Percentiles rank a stretch among this genome's conserved stretches.
phyloP scores from a whole-genome alignment of 805 yeast species.

The Sugiyamaella floridensis region DNA sequence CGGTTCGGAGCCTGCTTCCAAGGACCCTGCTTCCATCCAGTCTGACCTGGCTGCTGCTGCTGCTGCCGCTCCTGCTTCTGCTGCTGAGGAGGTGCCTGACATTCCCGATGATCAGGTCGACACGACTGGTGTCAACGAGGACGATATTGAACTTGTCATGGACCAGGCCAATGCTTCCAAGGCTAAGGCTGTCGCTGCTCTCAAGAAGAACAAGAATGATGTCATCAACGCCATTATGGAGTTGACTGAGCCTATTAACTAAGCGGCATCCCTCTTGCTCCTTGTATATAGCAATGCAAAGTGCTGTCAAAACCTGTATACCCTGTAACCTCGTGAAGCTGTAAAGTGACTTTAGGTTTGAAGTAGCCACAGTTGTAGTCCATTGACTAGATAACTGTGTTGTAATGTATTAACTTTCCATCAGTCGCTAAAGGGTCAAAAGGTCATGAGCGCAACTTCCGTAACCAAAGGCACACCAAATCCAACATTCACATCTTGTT shows the following conservation, averaged over 20 bases:
- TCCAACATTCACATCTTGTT: too few relatives aligned
- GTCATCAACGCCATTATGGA: conserved; percentile 92
- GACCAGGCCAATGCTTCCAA: conserved; percentile 89
- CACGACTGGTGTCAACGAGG: conserved; percentile 73
- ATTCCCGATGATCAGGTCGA: conserved; percentile 73
- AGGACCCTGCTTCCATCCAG: conserved; percentile 22
- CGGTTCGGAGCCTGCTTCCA: conserved; percentile 36
- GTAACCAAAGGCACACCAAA: too few relatives aligned
- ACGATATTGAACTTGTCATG: conserved; percentile 77
- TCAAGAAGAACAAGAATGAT: conserved; percentile 83
- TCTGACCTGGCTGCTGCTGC: conserved; percentile 29
- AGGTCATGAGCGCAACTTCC: too few relatives aligned
- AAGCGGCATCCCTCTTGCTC: too few relatives aligned
- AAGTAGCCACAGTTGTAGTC: too few relatives aligned
- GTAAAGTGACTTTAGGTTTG: too few relatives aligned
- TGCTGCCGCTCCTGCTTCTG: conserved; percentile 29
- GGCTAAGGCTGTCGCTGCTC: conserved; percentile 85
- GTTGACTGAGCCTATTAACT: conserved; percentile 23
- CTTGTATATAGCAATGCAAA: too few relatives aligned
- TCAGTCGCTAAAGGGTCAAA: too few relatives aligned
- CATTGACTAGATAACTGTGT: too few relatives aligned
- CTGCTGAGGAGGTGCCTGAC: conserved; percentile 43
- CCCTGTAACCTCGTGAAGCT: too few relatives aligned
- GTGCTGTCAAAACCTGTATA: too few relatives aligned
- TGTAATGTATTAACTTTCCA: too few relatives aligned